Conservation (phyloP, 2,329 filamentous ascomycete genomes). For the Talaromyces piceae region DNA sequence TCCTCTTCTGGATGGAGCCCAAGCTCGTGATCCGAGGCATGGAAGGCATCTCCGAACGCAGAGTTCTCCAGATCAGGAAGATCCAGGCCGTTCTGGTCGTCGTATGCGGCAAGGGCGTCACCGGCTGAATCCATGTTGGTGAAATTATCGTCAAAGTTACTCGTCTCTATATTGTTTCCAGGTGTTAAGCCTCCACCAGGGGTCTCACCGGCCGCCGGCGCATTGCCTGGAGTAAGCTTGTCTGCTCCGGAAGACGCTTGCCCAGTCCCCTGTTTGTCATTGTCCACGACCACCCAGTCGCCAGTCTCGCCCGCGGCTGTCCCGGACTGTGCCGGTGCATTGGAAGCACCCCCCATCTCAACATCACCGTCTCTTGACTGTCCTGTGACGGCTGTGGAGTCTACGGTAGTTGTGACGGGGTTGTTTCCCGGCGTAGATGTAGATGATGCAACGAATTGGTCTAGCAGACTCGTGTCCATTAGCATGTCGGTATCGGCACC, state of each 20-base stretch:
- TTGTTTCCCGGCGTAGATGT: slow-evolving; percentile 7
- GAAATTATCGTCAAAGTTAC: slow-evolving; percentile 37
- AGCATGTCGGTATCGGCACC: slow-evolving; percentile 24
- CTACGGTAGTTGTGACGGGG: slow-evolving; percentile 23
- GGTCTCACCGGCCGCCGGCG: slow-evolving; percentile 13
- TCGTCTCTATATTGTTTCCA: slow-evolving; percentile 25
- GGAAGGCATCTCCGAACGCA: slow-evolving; percentile 77
- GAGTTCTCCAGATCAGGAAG: slow-evolving; percentile 65
- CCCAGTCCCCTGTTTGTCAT: slow-evolving; percentile 45
- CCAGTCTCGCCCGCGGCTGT: slow-evolving; percentile 44
- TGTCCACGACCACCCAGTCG: slow-evolving; percentile 71
- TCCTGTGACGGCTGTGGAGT: slow-evolving; percentile 6
- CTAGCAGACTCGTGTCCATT: slow-evolving; percentile 28
- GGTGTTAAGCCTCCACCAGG: slow-evolving; percentile 15
- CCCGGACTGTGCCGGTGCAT: slow-evolving; percentile 30
- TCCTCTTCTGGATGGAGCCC: slow-evolving; percentile 34
- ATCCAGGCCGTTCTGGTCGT: slow-evolving; percentile 48
- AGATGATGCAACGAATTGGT: slow-evolving; percentile 26
- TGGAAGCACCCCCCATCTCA: slow-evolving; percentile 48
- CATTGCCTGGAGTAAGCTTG: slow-evolving; percentile 8
- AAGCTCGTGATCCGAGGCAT: slow-evolving; percentile 46
- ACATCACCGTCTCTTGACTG: slow-evolving; percentile 32
- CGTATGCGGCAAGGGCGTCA: slow-evolving; percentile 62
- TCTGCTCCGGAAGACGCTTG: slow-evolving; percentile 19
- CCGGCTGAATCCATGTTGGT: slow-evolving; percentile 58